Percentiles rank a stretch among this genome's conserved stretches.
These are phyloP conservation scores for Perkinsus olseni DNA, from an alignment of 169 alveolate genomes.

Conservation along the genomic window DNA sequence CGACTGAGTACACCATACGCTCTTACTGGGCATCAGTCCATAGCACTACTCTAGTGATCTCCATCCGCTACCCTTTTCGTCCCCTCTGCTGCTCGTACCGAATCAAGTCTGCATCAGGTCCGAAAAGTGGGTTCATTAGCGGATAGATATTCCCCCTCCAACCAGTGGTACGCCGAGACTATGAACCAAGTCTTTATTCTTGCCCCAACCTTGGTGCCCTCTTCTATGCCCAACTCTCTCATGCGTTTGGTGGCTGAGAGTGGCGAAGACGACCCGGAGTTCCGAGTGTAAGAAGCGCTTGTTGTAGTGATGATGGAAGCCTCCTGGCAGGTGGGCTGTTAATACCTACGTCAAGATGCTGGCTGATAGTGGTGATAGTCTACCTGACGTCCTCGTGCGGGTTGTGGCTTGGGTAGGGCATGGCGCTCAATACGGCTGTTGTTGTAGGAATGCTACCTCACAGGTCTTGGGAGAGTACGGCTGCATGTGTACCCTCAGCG, in stretches of 20 bases:
- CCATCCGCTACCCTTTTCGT: too few relatives aligned
- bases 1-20: too few relatives aligned
- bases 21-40: too few relatives aligned
- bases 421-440: neutral
- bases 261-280: conserved; percentile 2
- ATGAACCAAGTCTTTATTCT: neutral
- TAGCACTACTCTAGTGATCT: too few relatives aligned
- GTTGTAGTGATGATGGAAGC: neutral
- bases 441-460: neutral
- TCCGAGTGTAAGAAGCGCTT: neutral
- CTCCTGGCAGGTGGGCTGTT: neutral
- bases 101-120: too few relatives aligned
- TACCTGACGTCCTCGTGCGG: neutral
- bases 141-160: conserved; percentile 4
- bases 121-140: neutral
- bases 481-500: neutral
- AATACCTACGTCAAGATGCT: neutral
- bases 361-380: neutral
- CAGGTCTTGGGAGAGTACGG: conserved; percentile 21
- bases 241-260: neutral
- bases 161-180: conserved; percentile 10
- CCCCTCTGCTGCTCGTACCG: too few relatives aligned
- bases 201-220: conserved; percentile 3
- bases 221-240: neutral
- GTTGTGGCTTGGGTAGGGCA: neutral